Evolutionary conservation across 1,284 basidiomycete species (phyloP), one percentile per base, ranked within the genome.

Genomic region (Pseudozyma tsukubaensis): DNA sequence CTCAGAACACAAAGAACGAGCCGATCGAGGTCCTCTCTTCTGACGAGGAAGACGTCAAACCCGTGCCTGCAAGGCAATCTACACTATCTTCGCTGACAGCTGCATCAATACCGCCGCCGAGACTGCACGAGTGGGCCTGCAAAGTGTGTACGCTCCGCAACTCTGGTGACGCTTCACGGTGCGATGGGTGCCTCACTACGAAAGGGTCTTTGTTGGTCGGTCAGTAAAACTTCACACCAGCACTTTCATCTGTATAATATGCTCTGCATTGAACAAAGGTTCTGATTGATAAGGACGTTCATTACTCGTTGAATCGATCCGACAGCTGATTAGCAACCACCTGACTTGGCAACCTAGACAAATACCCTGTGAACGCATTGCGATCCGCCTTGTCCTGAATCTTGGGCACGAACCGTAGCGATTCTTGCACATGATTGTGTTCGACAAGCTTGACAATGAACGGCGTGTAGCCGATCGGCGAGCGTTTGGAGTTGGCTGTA

Each of bases 381-480:
- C 67, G 67, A 40, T 81, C 79, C 10, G 62, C 45, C 62, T 78
- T 81, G 61, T 81, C 77, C 44, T 67, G 65, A 47, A 68, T 61
- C 56, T 76, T 74, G 32, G 63, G 58, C 10, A 78, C 73, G 51
- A 79, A 82, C 4, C 72, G 57, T 64, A 76, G 50, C 13, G 80
- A 75, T 42, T 79, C 81, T 34, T 78, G 68, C 39, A 76, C 59
- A 29, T 77, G 62, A 29, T 73, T 78, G 18, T 71, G 72, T n/a
- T 75, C 67, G 13, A 84, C 60, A 12, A 84, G 74, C 43, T 62
- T 64, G 35, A 60, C 52, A 13, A 84, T 55, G 50, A 82, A 72
- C 0, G 80, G 78, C 55, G 71, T 76, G 42, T 95, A 98, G 3
- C 97, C 96, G 68, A 98, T 97, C 1, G 97, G 95, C 83, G 92